Evolutionary conservation across 768 basidiomycete species (phyloP).

Genomic region (Trametes meyenii): DNA sequence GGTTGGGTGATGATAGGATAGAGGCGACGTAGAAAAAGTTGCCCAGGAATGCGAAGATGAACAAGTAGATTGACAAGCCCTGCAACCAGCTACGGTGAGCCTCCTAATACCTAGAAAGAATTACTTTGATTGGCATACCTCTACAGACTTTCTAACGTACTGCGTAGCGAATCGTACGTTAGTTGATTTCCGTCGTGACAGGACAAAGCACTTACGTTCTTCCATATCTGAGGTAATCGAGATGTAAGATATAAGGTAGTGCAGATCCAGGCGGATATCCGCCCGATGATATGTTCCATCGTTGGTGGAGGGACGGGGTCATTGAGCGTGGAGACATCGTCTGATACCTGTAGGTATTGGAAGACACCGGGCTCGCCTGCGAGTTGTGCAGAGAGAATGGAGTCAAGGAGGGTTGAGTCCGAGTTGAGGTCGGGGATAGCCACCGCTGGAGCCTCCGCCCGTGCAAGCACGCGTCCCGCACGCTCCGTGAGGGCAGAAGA

Average conservation of each 20-base stretch:
- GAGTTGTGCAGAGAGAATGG: conserved; percentile 4
- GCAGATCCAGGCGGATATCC: conserved; percentile 93
- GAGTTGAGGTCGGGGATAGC: background rate
- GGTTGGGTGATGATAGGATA: conserved; percentile 76
- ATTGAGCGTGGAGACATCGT: conserved; percentile 25
- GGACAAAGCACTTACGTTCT: conserved; percentile 71
- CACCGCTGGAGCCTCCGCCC: conserved; percentile 20
- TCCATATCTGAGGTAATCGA: conserved; percentile 97
- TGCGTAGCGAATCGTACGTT: conserved; percentile 34
- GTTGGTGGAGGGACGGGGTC: conserved; percentile 22
- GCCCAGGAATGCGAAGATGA: conserved; percentile 91
- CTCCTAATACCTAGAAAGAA: background rate
- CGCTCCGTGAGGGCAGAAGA: conserved; percentile 31
- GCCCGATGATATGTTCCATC: conserved; percentile 74
- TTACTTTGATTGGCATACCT: conserved; percentile 44
- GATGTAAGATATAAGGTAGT: conserved; percentile 92
- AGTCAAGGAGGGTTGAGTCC: background rate
- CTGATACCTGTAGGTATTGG: background rate
- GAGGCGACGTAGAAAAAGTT: conserved; percentile 93
- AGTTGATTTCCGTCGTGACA: background rate
- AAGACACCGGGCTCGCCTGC: conserved; percentile 4
- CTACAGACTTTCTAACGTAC: conserved; percentile 90
- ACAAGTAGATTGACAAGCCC: conserved; percentile 93
- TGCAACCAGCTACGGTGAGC: conserved; percentile 33
- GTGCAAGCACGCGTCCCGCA: conserved; percentile 53